Evolutionary conservation across 208 protist genomes (phyloP).

Genomic region (Phytomonas sp.): DNA sequence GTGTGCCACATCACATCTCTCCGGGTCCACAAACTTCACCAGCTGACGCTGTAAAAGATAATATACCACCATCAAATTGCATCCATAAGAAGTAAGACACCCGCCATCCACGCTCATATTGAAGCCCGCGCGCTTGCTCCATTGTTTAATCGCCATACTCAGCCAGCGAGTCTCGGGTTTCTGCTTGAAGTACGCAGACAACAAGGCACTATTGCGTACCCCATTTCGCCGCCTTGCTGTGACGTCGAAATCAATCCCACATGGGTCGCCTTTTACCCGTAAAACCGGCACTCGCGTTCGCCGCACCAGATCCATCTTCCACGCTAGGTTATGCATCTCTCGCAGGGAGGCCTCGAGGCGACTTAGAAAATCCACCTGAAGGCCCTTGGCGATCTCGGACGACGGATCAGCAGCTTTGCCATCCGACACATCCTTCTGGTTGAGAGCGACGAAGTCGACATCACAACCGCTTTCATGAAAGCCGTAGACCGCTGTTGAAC

Average conservation of each 20-base stretch:
- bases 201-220: constrained; percentile 77
- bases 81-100: constrained; percentile 84
- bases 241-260: constrained; percentile 64
- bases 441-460: constrained; percentile 75
- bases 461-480: constrained; percentile 60
- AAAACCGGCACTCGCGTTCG: constrained; percentile 81
- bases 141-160: constrained; percentile 72
- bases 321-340: constrained; percentile 27
- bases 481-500: constrained; percentile 70
- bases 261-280: constrained; percentile 25
- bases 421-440: constrained; percentile 23
- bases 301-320: constrained; percentile 62
- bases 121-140: constrained; percentile 75
- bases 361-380: constrained; percentile 58
- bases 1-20: constrained; percentile 33
- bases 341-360: constrained; percentile 18
- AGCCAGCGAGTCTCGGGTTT: constrained; percentile 55
- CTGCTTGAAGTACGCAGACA: constrained; percentile 70
- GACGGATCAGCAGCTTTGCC: constrained; percentile 46
- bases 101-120: constrained; percentile 54
- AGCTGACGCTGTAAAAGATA: constrained; percentile 57
- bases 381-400: constrained; percentile 49
- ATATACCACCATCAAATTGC: constrained; percentile 82
- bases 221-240: constrained; percentile 74
- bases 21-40: constrained; percentile 45